Percentiles rank a stretch among this genome's conserved stretches.
Evolutionary conservation across 2,329 filamentous ascomycete species (phyloP).

Genomic region (Trichoderma guizhouense): DNA sequence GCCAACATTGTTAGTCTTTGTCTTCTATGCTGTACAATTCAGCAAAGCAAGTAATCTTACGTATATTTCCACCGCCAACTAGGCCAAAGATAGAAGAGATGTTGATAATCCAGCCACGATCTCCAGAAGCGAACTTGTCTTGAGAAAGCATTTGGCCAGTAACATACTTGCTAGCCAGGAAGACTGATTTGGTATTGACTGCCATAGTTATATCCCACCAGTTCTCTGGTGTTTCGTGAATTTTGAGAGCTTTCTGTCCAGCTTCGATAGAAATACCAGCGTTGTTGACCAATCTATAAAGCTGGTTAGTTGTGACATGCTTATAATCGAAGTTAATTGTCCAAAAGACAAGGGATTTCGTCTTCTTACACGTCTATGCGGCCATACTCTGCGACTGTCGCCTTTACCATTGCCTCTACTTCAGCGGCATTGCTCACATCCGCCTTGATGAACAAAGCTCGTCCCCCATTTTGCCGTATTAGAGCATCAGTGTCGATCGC

Average conservation of each 20-base stretch:
- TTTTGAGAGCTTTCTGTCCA: conserved; percentile 28
- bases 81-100: conserved; percentile 43
- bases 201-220: conserved; percentile 43
- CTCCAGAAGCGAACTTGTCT: conserved; percentile 34
- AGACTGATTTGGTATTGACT: conserved; percentile 38
- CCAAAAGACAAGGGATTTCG: neutral
- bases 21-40: neutral
- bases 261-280: conserved; percentile 46
- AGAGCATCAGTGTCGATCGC: conserved; percentile 36
- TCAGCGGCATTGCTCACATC: conserved; percentile 39
- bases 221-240: conserved; percentile 46
- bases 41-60: conserved; percentile 20
- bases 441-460: conserved; percentile 40
- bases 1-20: neutral
- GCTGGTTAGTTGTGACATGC: neutral
- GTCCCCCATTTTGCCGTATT: conserved; percentile 33
- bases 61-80: conserved; percentile 29
- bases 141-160: conserved; percentile 49
- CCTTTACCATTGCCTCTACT: conserved; percentile 36
- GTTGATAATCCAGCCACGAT: conserved; percentile 50
- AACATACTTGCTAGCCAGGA: conserved; percentile 44
- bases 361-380: conserved; percentile 41
- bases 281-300: conserved; percentile 34
- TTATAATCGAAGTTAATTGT: neutral
- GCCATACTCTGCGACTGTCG: conserved; percentile 28